These are phyloP conservation scores for Phytophthora megakarya DNA, from an alignment of 352 stramenopile genomes.

Conservation along the genomic window DNA sequence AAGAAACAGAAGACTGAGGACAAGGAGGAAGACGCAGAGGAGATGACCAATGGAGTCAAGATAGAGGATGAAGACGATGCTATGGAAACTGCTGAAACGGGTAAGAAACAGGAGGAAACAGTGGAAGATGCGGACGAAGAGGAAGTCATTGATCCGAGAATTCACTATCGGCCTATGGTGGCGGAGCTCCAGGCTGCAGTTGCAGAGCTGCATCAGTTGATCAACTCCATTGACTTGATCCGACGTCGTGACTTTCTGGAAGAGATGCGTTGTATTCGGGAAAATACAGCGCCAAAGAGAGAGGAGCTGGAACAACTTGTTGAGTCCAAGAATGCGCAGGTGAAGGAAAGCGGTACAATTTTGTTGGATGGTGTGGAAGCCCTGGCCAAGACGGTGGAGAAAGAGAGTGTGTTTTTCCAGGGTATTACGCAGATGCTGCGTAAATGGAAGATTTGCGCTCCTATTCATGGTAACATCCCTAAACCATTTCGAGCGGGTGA, in stretches of 20 bases:
- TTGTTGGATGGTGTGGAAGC: conserved; percentile 74
- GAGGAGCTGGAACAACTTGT: conserved; percentile 83
- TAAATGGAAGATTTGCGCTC: conserved; percentile 88
- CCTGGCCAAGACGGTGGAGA: conserved; percentile 70
- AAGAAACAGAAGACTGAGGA: conserved; percentile 47
- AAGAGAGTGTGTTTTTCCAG: conserved; percentile 87
- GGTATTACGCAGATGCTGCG: conserved; percentile 76
- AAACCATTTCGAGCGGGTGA: conserved; percentile 87
- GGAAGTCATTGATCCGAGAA: conserved; percentile 84
- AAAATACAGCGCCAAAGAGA: conserved; percentile 82
- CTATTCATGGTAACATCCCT: conserved; percentile 86
- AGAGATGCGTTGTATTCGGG: conserved; percentile 85
- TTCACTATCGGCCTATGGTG: conserved; percentile 88
- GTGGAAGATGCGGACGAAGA: conserved; percentile 38
- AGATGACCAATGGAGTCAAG: conserved; percentile 31
- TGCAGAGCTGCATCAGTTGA: conserved; percentile 83
- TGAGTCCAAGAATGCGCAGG: conserved; percentile 73
- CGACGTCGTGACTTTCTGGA: conserved; percentile 79
- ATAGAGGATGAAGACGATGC: conserved; percentile 39
- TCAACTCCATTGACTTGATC: conserved; percentile 89
- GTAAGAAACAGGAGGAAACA: conserved; percentile 27
- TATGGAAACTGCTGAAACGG: conserved; percentile 30
- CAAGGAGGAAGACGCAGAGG: conserved; percentile 8
- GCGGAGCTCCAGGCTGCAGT: conserved; percentile 77
- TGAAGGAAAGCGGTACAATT: conserved; percentile 80